Conservation (phyloP, 768 basidiomycete species). For the Panaeolus cyanescens region DNA sequence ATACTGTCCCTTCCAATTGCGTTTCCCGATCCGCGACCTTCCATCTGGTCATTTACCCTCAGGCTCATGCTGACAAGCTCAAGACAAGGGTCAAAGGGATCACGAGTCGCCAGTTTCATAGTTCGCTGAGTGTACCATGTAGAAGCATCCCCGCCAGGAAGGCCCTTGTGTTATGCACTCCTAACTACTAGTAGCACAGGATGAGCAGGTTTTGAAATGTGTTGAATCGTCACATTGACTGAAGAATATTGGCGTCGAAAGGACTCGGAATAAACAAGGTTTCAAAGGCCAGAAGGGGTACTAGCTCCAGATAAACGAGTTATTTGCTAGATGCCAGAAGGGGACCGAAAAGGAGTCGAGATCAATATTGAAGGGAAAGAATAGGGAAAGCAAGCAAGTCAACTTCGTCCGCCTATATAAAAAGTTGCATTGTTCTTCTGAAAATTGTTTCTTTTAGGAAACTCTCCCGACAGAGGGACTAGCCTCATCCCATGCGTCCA, state of each 20-base stretch:
- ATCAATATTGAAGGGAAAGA: not conserved
- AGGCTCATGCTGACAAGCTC: not conserved
- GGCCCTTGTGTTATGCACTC: not conserved
- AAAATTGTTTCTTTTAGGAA: slow-evolving; percentile 1
- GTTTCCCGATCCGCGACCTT: not conserved
- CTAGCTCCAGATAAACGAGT: not conserved
- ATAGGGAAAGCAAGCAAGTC: not conserved
- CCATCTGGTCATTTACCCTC: not conserved
- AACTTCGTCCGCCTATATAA: slow-evolving; percentile 2
- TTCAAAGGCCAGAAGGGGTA: not conserved
- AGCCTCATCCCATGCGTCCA: not conserved
- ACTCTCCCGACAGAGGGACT: not conserved
- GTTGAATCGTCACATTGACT: not conserved
- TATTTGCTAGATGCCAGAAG: not conserved
- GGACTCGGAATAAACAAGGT: not conserved
- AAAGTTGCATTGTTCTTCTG: slow-evolving; percentile 2
- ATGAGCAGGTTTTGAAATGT: no score
- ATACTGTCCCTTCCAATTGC: not conserved
- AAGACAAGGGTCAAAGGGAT: not conserved
- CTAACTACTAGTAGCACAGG: no score
- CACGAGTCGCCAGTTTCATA: not conserved
- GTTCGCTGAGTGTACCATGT: not conserved
- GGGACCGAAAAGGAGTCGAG: not conserved
- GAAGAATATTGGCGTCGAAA: not conserved
- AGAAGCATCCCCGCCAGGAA: not conserved